Conservation (phyloP, 2,329 filamentous ascomycete genomes). For the Microdochium paspali region DNA sequence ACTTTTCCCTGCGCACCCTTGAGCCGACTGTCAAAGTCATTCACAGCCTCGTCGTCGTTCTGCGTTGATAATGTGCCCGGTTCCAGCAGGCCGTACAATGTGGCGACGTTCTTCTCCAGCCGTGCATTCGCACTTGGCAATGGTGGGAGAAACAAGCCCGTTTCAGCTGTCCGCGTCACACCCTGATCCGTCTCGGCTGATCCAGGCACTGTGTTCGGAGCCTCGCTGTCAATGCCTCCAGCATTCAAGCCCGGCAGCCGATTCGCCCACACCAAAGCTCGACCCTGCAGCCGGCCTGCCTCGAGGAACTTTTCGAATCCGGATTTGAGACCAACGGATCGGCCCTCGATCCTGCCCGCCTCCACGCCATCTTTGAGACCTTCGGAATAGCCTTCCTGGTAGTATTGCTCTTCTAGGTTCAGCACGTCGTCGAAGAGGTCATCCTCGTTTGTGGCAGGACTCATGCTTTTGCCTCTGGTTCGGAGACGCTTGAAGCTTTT, state of each 20-base stretch:
- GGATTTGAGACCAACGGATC: constrained; percentile 81
- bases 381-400: constrained; percentile 69
- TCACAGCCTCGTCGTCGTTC: constrained; percentile 83
- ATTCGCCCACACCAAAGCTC: constrained; percentile 75
- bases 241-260: constrained; percentile 38
- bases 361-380: constrained; percentile 67
- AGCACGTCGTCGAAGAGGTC: constrained; percentile 49
- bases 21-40: constrained; percentile 78
- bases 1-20: constrained; percentile 76
- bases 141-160: constrained; percentile 24
- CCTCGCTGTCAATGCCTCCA: not conserved
- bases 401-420: constrained; percentile 60
- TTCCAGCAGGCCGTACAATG: constrained; percentile 70
- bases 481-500: too few species aligned
- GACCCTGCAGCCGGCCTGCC: constrained; percentile 69
- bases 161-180: not conserved
- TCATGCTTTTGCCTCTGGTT: constrained; percentile 11
- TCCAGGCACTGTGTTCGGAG: constrained; percentile 1
- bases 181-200: not conserved
- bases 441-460: constrained; percentile 17
- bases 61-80: constrained; percentile 66
- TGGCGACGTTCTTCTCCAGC: constrained; percentile 66
- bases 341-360: constrained; percentile 78
- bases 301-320: constrained; percentile 89
- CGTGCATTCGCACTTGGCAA: constrained; percentile 47